Percentiles rank a stretch among this genome's conserved stretches.
These are phyloP conservation scores for Candida xiaguanensis DNA, from an alignment of 805 yeast species.

Conservation along the genomic window DNA sequence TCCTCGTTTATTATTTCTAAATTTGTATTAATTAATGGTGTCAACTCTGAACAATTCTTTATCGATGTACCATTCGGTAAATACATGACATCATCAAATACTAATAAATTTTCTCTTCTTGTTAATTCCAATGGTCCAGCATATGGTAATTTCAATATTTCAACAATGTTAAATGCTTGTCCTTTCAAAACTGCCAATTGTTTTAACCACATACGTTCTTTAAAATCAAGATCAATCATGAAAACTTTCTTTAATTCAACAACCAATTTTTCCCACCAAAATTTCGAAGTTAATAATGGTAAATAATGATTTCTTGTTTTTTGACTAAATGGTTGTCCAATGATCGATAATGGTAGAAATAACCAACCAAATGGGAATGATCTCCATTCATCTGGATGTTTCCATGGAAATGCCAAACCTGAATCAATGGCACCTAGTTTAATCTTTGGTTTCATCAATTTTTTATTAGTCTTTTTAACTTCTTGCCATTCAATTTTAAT, in stretches of 20 bases:
- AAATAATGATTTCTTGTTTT: constrained; percentile 54
- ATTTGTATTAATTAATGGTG: constrained; percentile 9
- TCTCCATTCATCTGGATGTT: constrained; percentile 79
- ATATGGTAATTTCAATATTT: constrained; percentile 50
- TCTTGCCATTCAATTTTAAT: constrained; percentile 47
- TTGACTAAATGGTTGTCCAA: constrained; percentile 64
- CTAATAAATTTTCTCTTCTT: constrained; percentile 51
- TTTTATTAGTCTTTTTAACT: constrained; percentile 7
- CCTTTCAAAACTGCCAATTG: constrained; percentile 74
- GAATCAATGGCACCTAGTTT: constrained; percentile 72
- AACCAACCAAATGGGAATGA: constrained; percentile 80
- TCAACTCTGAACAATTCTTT: not conserved
- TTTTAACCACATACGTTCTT: constrained; percentile 60
- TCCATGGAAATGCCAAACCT: constrained; percentile 76
- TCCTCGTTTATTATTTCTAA: constrained; percentile 8
- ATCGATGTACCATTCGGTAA: constrained; percentile 36
- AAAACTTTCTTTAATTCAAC: constrained; percentile 46
- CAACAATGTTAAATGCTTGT: constrained; percentile 73
- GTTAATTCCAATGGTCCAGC: constrained; percentile 70
- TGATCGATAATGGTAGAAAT: constrained; percentile 56
- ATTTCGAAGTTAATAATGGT: constrained; percentile 53
- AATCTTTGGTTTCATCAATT: constrained; percentile 31
- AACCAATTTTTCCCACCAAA: constrained; percentile 70
- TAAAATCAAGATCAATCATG: constrained; percentile 57
- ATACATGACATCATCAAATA: constrained; percentile 60